Conservation (phyloP, 495 filamentous ascomycete species). For the Aspergillus kassunensis region DNA sequence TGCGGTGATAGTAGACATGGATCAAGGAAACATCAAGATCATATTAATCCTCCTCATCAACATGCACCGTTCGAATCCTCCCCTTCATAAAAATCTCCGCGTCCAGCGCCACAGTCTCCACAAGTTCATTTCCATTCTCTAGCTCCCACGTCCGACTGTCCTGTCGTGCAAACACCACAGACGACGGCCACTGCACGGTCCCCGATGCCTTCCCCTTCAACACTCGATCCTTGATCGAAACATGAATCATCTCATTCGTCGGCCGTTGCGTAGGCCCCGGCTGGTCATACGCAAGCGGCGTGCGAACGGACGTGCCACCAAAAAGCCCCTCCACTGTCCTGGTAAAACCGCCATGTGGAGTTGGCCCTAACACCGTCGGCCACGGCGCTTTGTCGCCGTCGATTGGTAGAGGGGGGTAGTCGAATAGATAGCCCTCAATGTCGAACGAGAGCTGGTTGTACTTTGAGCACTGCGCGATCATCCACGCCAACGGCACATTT, state of each 20-base stretch:
- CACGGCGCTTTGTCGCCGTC: conserved; percentile 12
- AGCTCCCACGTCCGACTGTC: neutral
- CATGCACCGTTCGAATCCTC: conserved; percentile 12
- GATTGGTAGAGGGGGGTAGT: neutral
- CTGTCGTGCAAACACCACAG: neutral
- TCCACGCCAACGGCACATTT: conserved; percentile 46
- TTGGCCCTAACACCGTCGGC: conserved; percentile 16
- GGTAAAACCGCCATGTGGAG: neutral
- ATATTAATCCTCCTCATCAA: conserved; percentile 4
- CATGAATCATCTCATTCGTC: conserved; percentile 27
- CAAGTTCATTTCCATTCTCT: neutral
- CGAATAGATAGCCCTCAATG: conserved; percentile 17
- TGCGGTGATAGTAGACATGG: too few relatives aligned
- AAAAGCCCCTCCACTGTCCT: conserved; percentile 9
- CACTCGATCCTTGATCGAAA: conserved; percentile 22
- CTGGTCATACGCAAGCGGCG: conserved; percentile 16
- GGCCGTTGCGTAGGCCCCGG: neutral
- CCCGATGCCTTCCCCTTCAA: neutral
- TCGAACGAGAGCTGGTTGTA: conserved; percentile 21
- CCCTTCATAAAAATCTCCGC: conserved; percentile 11
- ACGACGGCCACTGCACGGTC: conserved; percentile 8
- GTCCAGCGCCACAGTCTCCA: neutral
- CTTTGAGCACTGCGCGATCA: conserved; percentile 36
- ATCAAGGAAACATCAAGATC: too few relatives aligned
- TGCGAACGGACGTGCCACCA: conserved; percentile 15